Base-by-base conservation (phyloP, 805 yeast species). In the Saccharomycodes ludwigii region DNA sequence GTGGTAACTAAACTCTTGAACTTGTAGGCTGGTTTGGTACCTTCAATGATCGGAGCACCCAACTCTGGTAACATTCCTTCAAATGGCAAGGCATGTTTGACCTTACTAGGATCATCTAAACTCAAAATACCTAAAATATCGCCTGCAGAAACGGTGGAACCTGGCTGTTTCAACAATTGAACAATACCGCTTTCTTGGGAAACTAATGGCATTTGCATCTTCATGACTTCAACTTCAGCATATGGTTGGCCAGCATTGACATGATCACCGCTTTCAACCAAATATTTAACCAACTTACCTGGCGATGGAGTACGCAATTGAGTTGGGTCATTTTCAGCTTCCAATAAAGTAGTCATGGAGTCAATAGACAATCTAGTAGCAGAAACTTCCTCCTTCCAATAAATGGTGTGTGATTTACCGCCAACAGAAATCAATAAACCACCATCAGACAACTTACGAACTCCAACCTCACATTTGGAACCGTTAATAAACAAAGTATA, bases 161-260 rank as follows among this genome's bases (percentile, higher is more conserved):
- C 99, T 7, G 98, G 97, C 63, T 91, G 98, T 59, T 91, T 88
- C 53, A 91, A 74, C 26, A 85, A 64, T 63, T 88, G 96, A 33
- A 86, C 82, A 36, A 71, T 66, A 68, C 99, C 99, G 48, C 81
- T 79, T 57, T 88, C 98, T 57, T 76, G 83, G 14, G 96, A 88
- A 50, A 86, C 64, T 48, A 91, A 69, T 31, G 98, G 96, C 96
- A 91, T 91, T 60, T 86, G 85, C 98, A 91, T 91, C 61, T 91
- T 91, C 99, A 91, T 91, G 44, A 91, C 98, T 63, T 91, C 99
- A 36, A 91, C 95, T 63, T 91, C 98, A 25, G 98, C 98, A 51
- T 73, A 93, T 28, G 96, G 76, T 61, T 88, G 94, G 39, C 97
- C 97, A 38, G 91, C 75, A 32, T 59, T 61, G 46, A 91, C 71